A percentile compares a stretch with the other conserved stretches of the same genome.
These are phyloP conservation scores for Crithidia bombi DNA, from an alignment of 208 protist species.

Conservation along the genomic window DNA sequence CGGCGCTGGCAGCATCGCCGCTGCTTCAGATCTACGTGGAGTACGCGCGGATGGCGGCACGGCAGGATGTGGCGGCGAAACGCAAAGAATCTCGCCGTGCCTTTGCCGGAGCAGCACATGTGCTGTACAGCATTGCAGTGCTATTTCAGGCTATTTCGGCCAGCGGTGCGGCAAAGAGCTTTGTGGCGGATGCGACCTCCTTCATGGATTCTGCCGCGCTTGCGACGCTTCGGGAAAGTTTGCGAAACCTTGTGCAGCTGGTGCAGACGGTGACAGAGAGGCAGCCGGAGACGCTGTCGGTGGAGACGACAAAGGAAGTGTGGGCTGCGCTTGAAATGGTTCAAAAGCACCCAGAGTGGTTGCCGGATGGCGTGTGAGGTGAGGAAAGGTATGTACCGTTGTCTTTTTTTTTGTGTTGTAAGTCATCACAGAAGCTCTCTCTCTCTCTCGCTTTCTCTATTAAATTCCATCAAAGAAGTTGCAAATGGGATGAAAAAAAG, in stretches of 20 bases:
- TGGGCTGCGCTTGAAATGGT: slow-evolving; percentile 8
- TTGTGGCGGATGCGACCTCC: neutral
- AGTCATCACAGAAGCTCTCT: neutral
- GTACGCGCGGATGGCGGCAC: neutral
- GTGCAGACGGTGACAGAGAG: slow-evolving; percentile 7
- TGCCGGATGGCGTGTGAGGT: neutral
- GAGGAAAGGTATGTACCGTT: neutral
- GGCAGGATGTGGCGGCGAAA: neutral
- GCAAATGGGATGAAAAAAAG: too few relatives aligned
- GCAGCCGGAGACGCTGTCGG: neutral
- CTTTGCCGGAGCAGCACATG: slow-evolving; percentile 9
- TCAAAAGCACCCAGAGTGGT: slow-evolving; percentile 22
- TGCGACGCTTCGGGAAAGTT: neutral
- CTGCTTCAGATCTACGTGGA: slow-evolving; percentile 2
- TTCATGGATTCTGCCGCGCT: neutral
- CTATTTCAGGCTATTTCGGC: neutral
- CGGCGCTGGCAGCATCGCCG: neutral
- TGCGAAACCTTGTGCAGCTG: slow-evolving; percentile 10
- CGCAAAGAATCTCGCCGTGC: neutral
- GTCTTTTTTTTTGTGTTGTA: neutral
- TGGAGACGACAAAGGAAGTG: slow-evolving; percentile 15
- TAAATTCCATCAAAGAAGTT: too few relatives aligned
- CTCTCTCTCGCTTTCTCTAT: too few relatives aligned
- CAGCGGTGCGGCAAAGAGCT: neutral
- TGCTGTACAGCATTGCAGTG: slow-evolving; percentile 14